Base-by-base conservation (phyloP, 768 basidiomycete species). In the Leucosporidium creatinivorum region DNA sequence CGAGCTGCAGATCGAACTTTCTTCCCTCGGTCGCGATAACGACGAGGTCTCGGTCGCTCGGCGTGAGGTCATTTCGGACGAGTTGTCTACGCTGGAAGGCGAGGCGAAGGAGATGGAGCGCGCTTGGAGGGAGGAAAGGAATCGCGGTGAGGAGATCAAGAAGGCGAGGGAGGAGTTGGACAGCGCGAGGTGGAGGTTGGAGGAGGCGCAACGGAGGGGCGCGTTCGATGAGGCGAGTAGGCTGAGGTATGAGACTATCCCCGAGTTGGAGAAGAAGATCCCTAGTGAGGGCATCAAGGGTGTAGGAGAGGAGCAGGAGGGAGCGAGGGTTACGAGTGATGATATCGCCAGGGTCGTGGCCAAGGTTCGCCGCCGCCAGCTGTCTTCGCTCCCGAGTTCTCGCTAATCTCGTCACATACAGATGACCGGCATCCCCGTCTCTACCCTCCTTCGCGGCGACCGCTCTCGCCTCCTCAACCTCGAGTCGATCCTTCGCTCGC, bases 1-100 rank as follows among this genome's bases (percentile, higher is more conserved):
- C 39, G 89, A 94, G 75, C 83, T 97, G 28, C 89, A 97, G 75
- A 87, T 98, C 25, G 94, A 96, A 76, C 88, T 96, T 26, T 92
- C 96, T 76, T 94, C 93, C 10, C 81, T 97, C 58, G 57, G 93
- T 15, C 80, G 94, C 59, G 91, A 93, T 50, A 58, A 23, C 30
- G 73, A 74, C 39, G 28, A 50, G 8, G 21, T 64, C 13, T 58
- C 67, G n/a, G 12, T 18, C 4, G 60, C 62, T 19, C 36, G 70
- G 4, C 36, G 69, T 15, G 7, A 50, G 17, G 58, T 49, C 19
- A 69, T 74, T 61, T 63, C 60, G 21, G 19, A 2, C 0, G 62
- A 65, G 50, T 30, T 72, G 17, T 10, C 4, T 6, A 58, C 61
- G 49, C 54, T 71, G 1, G 33, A 64, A 44, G 23, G 8, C 5